Evolutionary conservation across 2,329 filamentous ascomycete genomes (phyloP).

Genomic region (Rhynchosporium secalis): DNA sequence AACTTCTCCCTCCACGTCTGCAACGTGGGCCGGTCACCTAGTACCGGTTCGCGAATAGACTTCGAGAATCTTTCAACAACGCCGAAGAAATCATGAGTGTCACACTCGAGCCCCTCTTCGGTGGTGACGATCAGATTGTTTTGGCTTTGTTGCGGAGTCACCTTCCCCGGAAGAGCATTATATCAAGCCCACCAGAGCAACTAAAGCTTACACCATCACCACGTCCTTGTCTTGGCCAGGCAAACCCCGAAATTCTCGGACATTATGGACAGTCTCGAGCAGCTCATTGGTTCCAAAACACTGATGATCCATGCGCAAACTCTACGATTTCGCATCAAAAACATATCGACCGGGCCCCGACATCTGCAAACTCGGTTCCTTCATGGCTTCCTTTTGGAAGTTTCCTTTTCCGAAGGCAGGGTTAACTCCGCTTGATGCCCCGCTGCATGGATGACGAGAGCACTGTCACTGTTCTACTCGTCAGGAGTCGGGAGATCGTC

Average conservation of each 20-base stretch:
- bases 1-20: constrained; percentile 16
- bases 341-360: background rate
- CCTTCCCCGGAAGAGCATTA: constrained; percentile 4
- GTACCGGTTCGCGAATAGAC: constrained; percentile 12
- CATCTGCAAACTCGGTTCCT: constrained; percentile 4
- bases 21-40: constrained; percentile 18
- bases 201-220: background rate
- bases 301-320: background rate
- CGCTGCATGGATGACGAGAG: too few relatives aligned
- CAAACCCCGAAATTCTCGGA: constrained; percentile 26
- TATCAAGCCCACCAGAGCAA: background rate
- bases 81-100: constrained; percentile 26
- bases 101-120: constrained; percentile 21
- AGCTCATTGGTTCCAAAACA: constrained; percentile 2
- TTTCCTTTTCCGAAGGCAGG: background rate
- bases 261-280: constrained; percentile 21
- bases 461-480: too few relatives aligned
- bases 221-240: constrained; percentile 4
- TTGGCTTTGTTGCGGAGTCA: constrained; percentile 14
- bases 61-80: constrained; percentile 14
- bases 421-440: background rate
- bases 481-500: constrained; percentile 16
- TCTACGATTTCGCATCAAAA: constrained; percentile 2
- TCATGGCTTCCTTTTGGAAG: constrained; percentile 16
- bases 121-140: constrained; percentile 22